Evolutionary conservation across 2,329 filamentous ascomycete species (phyloP).

Genomic region (Talaromyces atroroseus): DNA sequence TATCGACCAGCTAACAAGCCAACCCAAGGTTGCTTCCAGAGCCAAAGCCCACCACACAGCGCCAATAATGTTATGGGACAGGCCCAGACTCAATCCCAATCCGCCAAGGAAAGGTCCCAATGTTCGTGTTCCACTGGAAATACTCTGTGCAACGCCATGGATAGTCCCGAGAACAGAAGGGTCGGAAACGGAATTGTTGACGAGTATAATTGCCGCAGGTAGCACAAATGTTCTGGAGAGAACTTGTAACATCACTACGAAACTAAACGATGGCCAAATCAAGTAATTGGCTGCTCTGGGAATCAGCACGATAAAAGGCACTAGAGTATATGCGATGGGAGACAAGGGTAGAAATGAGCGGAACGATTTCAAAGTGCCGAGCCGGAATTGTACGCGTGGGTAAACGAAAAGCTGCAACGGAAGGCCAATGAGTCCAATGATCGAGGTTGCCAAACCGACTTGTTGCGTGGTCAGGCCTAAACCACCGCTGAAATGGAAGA

Average conservation of each 20-base stretch:
- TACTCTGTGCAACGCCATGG: slow-evolving; percentile 55
- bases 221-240: slow-evolving; percentile 65
- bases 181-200: slow-evolving; percentile 57
- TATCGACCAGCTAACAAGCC: slow-evolving; percentile 55
- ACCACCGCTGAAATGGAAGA: slow-evolving; percentile 63
- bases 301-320: slow-evolving; percentile 66
- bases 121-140: slow-evolving; percentile 50
- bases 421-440: slow-evolving; percentile 71
- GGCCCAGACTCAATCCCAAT: slow-evolving; percentile 50
- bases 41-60: slow-evolving; percentile 55
- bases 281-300: slow-evolving; percentile 46
- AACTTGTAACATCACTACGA: slow-evolving; percentile 64
- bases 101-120: slow-evolving; percentile 52
- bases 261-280: slow-evolving; percentile 61
- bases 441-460: slow-evolving; percentile 72
- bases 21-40: slow-evolving; percentile 51
- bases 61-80: slow-evolving; percentile 51
- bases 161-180: slow-evolving; percentile 53
- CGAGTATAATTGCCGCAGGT: slow-evolving; percentile 53
- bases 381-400: slow-evolving; percentile 58
- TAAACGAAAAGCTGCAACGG: slow-evolving; percentile 66
- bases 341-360: slow-evolving; percentile 65
- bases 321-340: slow-evolving; percentile 61
- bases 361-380: slow-evolving; percentile 65
- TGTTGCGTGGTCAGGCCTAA: slow-evolving; percentile 65